Evolutionary conservation across 805 yeast genomes (phyloP), one percentile per base, ranked within the genome.

Genomic region (Starmerella floris): DNA sequence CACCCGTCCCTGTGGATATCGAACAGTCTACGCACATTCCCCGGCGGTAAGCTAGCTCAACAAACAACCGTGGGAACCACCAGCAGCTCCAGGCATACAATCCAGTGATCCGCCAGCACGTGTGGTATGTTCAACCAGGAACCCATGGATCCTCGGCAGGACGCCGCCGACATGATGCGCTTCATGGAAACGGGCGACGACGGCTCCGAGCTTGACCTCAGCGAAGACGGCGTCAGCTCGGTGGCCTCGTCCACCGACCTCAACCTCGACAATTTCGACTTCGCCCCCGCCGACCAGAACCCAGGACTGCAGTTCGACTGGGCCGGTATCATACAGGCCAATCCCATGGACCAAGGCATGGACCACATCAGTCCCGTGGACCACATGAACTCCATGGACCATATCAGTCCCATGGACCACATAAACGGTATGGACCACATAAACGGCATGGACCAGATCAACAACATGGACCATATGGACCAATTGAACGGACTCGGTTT

Each of bases 141-240:
- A n/a, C 28, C 28, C 8, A 23, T 9, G 40, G 32, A 20, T 41
- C 9, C 36, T 23, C 5, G n/a, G 27, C 25, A 15, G 23, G 44
- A 40, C 16, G 37, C 37, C 26, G 37, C 37, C 26, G 51, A 49
- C 26, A 43, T 48, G 33, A 47, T 49, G 53, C 44, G 38, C 40
- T 49, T 37, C 39, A 22, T 47, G 25, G 43, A 47, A 20, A 39
- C 40, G 23, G 42, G 32, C 13, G 43, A 27, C 23, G 23, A 36
- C 22, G 37, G 39, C n/a, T 39, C 44, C 17, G 51, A 50, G 28
- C 40, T 48, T 25, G 51, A 48, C 20, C 36, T 50, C 30, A 48
- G 52, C 23, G 53, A 50, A 33, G 52, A 49, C 35, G 51, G 49
- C 21, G 43, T 30, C 23, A 46, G 51, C 42, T 48, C 48, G 37